Conservation (phyloP, 2,329 filamentous ascomycete genomes). For the Emmonsiellopsis sp. region DNA sequence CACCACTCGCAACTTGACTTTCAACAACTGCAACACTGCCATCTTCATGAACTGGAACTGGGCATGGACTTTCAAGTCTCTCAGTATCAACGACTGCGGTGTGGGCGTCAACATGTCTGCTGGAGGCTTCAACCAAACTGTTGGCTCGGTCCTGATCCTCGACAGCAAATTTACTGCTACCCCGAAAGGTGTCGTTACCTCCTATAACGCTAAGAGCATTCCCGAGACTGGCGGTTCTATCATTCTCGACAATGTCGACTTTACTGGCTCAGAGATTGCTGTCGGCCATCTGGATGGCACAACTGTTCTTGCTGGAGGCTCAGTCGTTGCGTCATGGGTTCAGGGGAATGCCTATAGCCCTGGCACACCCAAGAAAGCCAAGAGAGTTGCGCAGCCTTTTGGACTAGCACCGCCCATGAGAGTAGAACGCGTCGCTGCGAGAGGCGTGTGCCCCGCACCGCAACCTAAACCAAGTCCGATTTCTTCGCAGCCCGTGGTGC, state of each 20-base stretch:
- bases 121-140: slow-evolving; percentile 57
- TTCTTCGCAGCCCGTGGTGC: background rate
- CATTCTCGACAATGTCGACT: slow-evolving; percentile 83
- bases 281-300: slow-evolving; percentile 49
- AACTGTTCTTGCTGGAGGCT: slow-evolving; percentile 59
- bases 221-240: slow-evolving; percentile 69
- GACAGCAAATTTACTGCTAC: slow-evolving; percentile 75
- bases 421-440: background rate
- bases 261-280: slow-evolving; percentile 59
- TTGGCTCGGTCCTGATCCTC: slow-evolving; percentile 75
- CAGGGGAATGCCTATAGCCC: slow-evolving; percentile 67
- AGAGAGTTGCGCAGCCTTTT: background rate
- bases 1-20: slow-evolving; percentile 71
- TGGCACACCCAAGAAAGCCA: slow-evolving; percentile 3
- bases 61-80: slow-evolving; percentile 70
- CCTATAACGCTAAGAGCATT: slow-evolving; percentile 55
- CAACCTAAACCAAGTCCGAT: background rate
- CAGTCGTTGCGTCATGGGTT: slow-evolving; percentile 61
- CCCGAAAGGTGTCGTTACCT: slow-evolving; percentile 65
- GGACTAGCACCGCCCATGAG: background rate
- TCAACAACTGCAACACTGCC: slow-evolving; percentile 73
- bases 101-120: slow-evolving; percentile 72
- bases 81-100: slow-evolving; percentile 65
- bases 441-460: background rate
- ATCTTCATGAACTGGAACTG: slow-evolving; percentile 91